phyloP scores from a whole-genome alignment of 2,329 filamentous ascomycete genomes.

The Ceratocystiopsis brevicomis region DNA sequence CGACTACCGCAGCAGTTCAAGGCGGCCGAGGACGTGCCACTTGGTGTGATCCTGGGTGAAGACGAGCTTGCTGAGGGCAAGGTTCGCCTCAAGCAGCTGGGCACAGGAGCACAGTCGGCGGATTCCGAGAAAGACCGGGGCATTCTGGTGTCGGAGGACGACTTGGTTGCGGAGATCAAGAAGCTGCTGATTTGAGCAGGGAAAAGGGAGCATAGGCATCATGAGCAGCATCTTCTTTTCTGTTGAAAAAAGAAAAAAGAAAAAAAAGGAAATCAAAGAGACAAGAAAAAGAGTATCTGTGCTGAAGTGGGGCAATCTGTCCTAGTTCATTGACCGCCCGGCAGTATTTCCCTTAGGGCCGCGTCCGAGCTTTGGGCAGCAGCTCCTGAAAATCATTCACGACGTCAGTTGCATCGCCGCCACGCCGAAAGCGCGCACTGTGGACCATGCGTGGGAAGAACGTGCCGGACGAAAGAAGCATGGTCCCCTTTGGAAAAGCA shows the following conservation, averaged over 20 bases:
- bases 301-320: too few relatives aligned
- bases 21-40: conserved; percentile 70
- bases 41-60: conserved; percentile 77
- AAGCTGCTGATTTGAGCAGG: conserved; percentile 8
- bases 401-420: not conserved
- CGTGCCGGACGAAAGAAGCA: not conserved
- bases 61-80: conserved; percentile 71
- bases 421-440: not conserved
- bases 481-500: not conserved
- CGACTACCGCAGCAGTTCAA: conserved; percentile 84
- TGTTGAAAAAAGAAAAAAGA: not conserved
- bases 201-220: not conserved
- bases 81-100: conserved; percentile 72
- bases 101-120: conserved; percentile 44
- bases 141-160: conserved; percentile 45
- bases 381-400: not conserved
- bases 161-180: conserved; percentile 46
- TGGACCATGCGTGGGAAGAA: too few relatives aligned
- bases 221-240: not conserved
- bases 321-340: conserved; percentile 7
- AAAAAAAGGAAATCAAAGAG: not conserved
- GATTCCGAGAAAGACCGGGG: conserved; percentile 84
- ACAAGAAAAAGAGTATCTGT: too few relatives aligned
- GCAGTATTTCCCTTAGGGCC: conserved; percentile 4
- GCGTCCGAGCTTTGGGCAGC: too few relatives aligned